Base-by-base conservation (phyloP, 768 basidiomycete genomes). In the Trametes sanguinea region DNA sequence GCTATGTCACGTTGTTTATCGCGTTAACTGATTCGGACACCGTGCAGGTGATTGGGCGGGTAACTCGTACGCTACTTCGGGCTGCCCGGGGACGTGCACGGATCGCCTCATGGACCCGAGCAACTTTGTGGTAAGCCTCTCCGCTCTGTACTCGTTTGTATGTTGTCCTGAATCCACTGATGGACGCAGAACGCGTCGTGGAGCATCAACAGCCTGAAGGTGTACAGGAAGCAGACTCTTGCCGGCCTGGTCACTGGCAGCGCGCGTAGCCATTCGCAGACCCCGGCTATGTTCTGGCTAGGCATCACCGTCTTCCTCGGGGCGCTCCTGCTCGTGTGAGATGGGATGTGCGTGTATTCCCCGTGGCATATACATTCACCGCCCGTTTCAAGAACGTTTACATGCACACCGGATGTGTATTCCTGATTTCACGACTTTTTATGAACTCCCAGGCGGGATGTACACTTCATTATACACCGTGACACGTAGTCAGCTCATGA, bases 31-130 rank as follows among this genome's bases (percentile, higher is more conserved):
- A 60, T 42, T 56, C 7, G 57, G 45, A 42, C 51, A 32, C 22
- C 56, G 9, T 63, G 11, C 51, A 90, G 88, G 87, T 66, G 90
- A 91, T 74, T 92, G 90, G 91, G 91, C 91, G 14, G 90, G 90
- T 30, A 90, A 91, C 71, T 86, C 88, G 4, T 92, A 92, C 67
- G 81, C 83, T 4, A 88, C 88, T 9, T 86, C 83, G 2, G 82
- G 82, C 17, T 92, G 91, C 66, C 89, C 90, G 5, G 91, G 90
- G 43, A 87, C 88, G 33, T 93, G 91, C 67, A 69, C 79, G 17
- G 80, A 82, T 10, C 78, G 78, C 59, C 71, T 92, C 40, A 84
- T 80, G 80, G 78, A 90, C 69, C 90, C 91, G 1, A 69, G 69
- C 2, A 92, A 91, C 71, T 92, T 92, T 67, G 85, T 81, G 69